These are phyloP conservation scores for Rubus parviflorus DNA, from an alignment of 306 rosid species.

Conservation along the genomic window DNA sequence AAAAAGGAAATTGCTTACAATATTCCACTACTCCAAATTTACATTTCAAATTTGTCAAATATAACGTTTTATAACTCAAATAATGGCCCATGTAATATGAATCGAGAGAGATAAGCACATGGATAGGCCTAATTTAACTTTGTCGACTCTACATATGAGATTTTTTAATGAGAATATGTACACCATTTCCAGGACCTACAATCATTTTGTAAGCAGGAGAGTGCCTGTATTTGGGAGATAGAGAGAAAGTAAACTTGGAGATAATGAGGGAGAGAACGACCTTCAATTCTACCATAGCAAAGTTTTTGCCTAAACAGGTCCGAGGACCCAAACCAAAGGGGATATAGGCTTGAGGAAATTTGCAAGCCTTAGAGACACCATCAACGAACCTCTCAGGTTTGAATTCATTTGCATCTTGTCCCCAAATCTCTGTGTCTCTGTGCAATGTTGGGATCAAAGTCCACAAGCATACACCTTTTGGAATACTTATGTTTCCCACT, in stretches of 20 bases:
- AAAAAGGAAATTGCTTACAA: too few species aligned
- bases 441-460: constrained; percentile 76
- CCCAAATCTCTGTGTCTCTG: constrained; percentile 82
- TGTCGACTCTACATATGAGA: constrained; percentile 6
- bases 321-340: constrained; percentile 89
- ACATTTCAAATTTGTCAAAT: background rate
- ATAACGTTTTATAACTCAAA: background rate
- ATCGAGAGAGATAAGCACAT: background rate
- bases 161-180: constrained; percentile 46
- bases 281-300: constrained; percentile 77
- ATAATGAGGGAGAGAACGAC: constrained; percentile 42
- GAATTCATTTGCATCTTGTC: constrained; percentile 71
- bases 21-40: background rate
- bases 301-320: constrained; percentile 76
- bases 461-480: constrained; percentile 78
- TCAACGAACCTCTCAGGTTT: constrained; percentile 79
- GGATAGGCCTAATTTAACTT: background rate
- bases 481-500: constrained; percentile 60
- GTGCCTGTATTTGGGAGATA: constrained; percentile 70
- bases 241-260: constrained; percentile 57
- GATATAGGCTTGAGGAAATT: constrained; percentile 59
- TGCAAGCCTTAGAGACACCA: constrained; percentile 77
- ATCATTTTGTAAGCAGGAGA: constrained; percentile 79
- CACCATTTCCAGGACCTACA: constrained; percentile 77
- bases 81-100: too few species aligned